phyloP scores from a whole-genome alignment of 768 basidiomycete species.

The Candolleomyces efflorescens region DNA sequence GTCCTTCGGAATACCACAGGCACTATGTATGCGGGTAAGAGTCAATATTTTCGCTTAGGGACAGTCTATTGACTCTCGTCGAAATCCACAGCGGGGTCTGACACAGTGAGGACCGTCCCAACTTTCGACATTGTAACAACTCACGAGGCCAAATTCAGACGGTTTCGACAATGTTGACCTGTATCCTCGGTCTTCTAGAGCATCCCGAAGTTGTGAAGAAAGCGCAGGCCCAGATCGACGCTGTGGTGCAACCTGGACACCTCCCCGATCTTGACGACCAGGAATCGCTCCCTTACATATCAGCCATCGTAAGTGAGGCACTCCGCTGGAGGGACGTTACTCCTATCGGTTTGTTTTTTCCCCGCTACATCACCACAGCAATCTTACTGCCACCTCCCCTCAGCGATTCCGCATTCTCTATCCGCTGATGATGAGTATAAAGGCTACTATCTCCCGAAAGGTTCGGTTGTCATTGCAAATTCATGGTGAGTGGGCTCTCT shows the following conservation, averaged over 20 bases:
- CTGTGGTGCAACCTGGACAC: slow-evolving; percentile 22
- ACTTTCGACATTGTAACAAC: background rate
- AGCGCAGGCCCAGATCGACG: slow-evolving; percentile 31
- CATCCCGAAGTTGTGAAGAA: slow-evolving; percentile 26
- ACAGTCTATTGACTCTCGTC: background rate
- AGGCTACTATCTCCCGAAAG: slow-evolving; percentile 9
- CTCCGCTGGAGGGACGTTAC: slow-evolving; percentile 23
- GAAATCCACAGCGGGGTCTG: background rate
- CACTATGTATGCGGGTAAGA: too few relatives aligned
- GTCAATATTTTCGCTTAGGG: too few relatives aligned
- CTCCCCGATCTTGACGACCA: slow-evolving; percentile 29
- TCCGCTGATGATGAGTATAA: slow-evolving; percentile 1
- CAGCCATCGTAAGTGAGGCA: slow-evolving; percentile 24
- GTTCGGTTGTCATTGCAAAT: slow-evolving; percentile 10
- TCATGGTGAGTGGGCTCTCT: slow-evolving; percentile 3
- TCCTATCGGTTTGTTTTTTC: slow-evolving; percentile 15
- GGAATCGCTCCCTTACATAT: slow-evolving; percentile 24
- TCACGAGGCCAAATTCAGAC: slow-evolving; percentile 13
- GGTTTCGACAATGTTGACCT: slow-evolving; percentile 22
- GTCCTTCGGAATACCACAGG: too few relatives aligned
- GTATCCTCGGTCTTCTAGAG: slow-evolving; percentile 27
- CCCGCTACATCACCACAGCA: background rate
- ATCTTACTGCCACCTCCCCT: too few relatives aligned
- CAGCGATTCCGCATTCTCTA: background rate
- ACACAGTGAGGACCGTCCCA: background rate